A percentile compares a stretch with the other conserved stretches of the same genome.
These are phyloP conservation scores for Globisporangium paddicum DNA, from an alignment of 352 stramenopile genomes.

Conservation along the genomic window DNA sequence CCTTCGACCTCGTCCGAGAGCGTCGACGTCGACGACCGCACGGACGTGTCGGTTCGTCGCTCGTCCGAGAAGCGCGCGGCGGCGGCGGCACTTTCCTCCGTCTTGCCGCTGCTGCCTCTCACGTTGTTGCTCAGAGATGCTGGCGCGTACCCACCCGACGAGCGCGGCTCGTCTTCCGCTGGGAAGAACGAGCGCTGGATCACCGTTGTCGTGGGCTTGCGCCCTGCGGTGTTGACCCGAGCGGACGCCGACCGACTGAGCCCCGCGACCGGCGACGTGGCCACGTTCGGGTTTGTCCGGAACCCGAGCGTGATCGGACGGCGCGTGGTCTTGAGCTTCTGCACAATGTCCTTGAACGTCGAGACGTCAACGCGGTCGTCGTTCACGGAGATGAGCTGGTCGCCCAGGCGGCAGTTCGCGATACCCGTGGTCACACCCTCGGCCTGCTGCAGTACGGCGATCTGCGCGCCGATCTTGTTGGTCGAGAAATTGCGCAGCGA, in stretches of 20 bases:
- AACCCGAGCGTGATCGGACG: constrained; percentile 73
- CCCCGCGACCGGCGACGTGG: constrained; percentile 46
- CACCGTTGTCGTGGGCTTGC: background rate
- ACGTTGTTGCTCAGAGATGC: background rate
- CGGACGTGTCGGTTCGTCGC: constrained; percentile 35
- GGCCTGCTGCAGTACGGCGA: constrained; percentile 73
- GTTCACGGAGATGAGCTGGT: constrained; percentile 75
- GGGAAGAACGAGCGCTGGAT: constrained; percentile 7
- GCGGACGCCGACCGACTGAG: background rate
- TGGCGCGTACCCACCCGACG: background rate
- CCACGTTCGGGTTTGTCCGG: constrained; percentile 55
- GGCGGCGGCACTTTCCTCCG: constrained; percentile 6
- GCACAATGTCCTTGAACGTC: constrained; percentile 65
- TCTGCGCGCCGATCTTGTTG: constrained; percentile 73
- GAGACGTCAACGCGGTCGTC: constrained; percentile 54
- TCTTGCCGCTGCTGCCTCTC: background rate
- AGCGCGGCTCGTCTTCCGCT: constrained; percentile 3
- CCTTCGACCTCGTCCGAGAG: constrained; percentile 75
- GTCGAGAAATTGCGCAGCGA: constrained; percentile 78
- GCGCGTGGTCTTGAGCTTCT: constrained; percentile 68
- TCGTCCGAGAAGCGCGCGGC: constrained; percentile 19
- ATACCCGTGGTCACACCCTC: constrained; percentile 77
- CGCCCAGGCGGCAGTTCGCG: constrained; percentile 64
- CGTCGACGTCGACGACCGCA: constrained; percentile 50
- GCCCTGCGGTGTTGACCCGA: background rate